Conservation (phyloP, 352 stramenopile genomes). For the Phytophthora sojae region DNA sequence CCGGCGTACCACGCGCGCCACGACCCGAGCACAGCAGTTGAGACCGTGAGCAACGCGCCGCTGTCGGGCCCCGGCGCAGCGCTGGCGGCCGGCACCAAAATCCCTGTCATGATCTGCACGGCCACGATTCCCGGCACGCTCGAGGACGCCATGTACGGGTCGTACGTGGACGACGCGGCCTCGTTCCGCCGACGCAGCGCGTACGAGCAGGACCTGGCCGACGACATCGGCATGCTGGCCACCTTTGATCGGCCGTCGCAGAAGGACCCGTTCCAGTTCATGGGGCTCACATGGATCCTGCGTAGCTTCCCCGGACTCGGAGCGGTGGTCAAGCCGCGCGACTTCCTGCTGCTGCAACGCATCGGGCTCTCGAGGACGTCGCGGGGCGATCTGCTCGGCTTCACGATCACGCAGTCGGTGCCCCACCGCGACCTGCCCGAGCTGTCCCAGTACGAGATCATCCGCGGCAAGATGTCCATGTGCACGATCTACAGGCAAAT, state of each 20-base stretch:
- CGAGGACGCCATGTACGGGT: constrained; percentile 67
- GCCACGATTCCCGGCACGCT: constrained; percentile 55
- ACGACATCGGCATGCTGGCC: constrained; percentile 52
- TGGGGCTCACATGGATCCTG: constrained; percentile 58
- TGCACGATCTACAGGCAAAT: constrained; percentile 57
- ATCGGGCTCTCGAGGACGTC: constrained; percentile 46
- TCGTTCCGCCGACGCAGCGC: constrained; percentile 44
- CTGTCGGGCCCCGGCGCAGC: constrained; percentile 51
- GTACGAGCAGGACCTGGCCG: constrained; percentile 45
- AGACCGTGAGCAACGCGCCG: constrained; percentile 22
- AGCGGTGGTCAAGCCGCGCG: constrained; percentile 42
- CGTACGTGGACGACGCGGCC: constrained; percentile 46
- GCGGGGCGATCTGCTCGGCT: constrained; percentile 51
- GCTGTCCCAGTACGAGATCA: constrained; percentile 40
- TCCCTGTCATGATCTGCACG: constrained; percentile 46
- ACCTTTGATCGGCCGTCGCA: constrained; percentile 44
- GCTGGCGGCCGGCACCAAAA: constrained; percentile 48
- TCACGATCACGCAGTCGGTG: constrained; percentile 54
- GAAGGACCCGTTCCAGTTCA: constrained; percentile 57
- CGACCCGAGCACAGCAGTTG: constrained; percentile 5
- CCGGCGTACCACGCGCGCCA: constrained; percentile 14
- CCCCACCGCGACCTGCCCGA: constrained; percentile 56
- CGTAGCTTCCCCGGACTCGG: constrained; percentile 45
- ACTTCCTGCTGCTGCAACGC: constrained; percentile 48
- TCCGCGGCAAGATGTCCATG: constrained; percentile 53